These are phyloP conservation scores for Brassica rapa DNA, from an alignment of 345 rosid genomes.

Conservation along the genomic window DNA sequence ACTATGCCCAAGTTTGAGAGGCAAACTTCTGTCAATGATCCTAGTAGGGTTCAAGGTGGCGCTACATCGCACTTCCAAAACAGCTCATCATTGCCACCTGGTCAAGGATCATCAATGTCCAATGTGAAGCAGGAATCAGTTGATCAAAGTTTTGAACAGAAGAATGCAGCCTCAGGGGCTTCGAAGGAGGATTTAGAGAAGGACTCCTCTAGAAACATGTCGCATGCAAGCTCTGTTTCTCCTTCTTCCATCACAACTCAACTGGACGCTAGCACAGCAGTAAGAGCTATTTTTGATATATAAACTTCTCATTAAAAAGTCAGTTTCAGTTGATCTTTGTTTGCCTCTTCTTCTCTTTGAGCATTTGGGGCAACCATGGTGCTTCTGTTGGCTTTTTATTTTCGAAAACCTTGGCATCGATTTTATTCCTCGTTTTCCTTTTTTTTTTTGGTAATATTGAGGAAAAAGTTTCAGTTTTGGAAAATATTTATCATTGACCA, in stretches of 20 bases:
- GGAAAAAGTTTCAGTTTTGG: background rate
- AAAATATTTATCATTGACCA: background rate
- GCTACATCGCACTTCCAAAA: constrained; percentile 51
- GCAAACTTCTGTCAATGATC: constrained; percentile 54
- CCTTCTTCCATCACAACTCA: constrained; percentile 55
- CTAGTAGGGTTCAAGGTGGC: constrained; percentile 57
- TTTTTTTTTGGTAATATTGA: background rate
- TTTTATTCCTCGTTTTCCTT: background rate
- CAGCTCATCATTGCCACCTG: constrained; percentile 56
- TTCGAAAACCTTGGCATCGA: background rate
- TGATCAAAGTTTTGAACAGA: constrained; percentile 67
- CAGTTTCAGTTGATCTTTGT: background rate
- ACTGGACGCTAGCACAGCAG: constrained; percentile 53
- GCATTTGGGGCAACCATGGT: background rate
- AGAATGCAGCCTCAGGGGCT: constrained; percentile 46
- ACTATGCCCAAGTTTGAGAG: constrained; percentile 68
- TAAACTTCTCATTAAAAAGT: background rate
- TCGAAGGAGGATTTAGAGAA: constrained; percentile 61
- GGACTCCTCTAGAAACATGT: constrained; percentile 50
- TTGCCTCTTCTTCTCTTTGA: background rate
- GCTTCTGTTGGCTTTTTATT: background rate
- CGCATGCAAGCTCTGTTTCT: constrained; percentile 50
- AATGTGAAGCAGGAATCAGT: constrained; percentile 66
- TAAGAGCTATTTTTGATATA: constrained; percentile 34
- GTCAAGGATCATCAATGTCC: constrained; percentile 58